Conservation (phyloP, 2,329 filamentous ascomycete genomes). For the Trichoderma aggressivum region DNA sequence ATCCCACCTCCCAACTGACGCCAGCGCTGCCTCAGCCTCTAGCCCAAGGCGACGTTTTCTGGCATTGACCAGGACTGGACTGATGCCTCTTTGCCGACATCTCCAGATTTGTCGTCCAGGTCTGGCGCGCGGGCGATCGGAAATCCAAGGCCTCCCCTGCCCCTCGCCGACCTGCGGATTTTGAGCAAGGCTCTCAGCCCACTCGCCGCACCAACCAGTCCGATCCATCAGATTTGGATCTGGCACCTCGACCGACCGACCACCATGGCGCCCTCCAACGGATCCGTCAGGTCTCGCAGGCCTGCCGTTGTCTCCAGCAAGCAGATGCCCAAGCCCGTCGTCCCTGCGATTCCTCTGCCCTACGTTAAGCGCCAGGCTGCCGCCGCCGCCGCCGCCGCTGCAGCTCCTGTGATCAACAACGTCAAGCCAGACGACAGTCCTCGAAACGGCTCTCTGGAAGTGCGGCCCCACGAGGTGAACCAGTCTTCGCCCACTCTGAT, state of each 20-base stretch:
- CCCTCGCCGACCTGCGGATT: constrained; percentile 24
- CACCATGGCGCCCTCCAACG: constrained; percentile 35
- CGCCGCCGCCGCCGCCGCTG: constrained; percentile 31
- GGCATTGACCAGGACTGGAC: constrained; percentile 27
- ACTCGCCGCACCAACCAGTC: not conserved
- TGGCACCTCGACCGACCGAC: not conserved
- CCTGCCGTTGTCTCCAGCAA: constrained; percentile 23
- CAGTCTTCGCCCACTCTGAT: constrained; percentile 2
- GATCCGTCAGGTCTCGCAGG: constrained; percentile 33
- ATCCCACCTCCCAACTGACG: not conserved
- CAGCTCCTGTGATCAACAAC: constrained; percentile 25
- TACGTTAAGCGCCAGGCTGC: constrained; percentile 39
- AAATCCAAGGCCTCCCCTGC: constrained; percentile 25
- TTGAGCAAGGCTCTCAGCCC: constrained; percentile 16
- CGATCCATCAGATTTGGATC: constrained; percentile 6
- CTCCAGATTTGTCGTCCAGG: constrained; percentile 30
- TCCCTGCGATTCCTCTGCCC: constrained; percentile 39
- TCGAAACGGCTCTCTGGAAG: not conserved
- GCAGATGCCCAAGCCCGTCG: constrained; percentile 34
- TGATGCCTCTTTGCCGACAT: constrained; percentile 34
- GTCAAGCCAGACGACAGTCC: not conserved
- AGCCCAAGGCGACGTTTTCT: constrained; percentile 23
- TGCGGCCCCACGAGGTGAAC: not conserved
- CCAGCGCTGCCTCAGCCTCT: constrained; percentile 11
- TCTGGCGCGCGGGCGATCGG: constrained; percentile 26